Base-by-base conservation (phyloP, 1,284 basidiomycete species). In the Irpex rosettiformis region DNA sequence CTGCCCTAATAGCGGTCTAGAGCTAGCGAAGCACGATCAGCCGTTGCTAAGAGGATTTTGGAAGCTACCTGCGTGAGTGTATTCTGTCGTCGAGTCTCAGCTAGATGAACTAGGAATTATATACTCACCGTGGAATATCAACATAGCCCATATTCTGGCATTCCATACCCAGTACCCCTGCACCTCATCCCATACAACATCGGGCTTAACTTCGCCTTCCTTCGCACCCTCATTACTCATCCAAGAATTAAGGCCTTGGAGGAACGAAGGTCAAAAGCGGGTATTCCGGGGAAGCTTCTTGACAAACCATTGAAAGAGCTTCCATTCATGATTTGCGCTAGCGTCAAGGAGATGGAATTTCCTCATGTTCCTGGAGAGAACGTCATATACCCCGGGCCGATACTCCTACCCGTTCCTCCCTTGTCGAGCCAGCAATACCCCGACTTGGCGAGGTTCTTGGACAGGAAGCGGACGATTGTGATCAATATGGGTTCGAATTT, bases 401-500 rank as follows among this genome's bases (percentile, higher is more conserved):
- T 64, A 30, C 49, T 60, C 48, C 40, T 57, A 11, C 56, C 56
- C 7, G 42, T 54, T 4, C 53, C 56, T 24, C 58, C 58, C 13
- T 47, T 64, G 52, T 33, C 58, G 1, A 29, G 28, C 22, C 28
- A 24, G 10, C 28, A 45, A 25, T 56, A 59, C 52, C 57, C 62
- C 5, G 62, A 57, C n/a, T 55, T 64, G 25, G 29, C 49, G 4
- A 28, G 29, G 13, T 64, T 61, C 57, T 53, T 64, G 6, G 58
- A 58, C 22, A 30, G 56, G 13, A 52, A 40, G 18, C 53, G 37
- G 3, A 64, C 62, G 16, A 54, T 64, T 40, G 48, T 63, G 29
- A 57, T 63, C 18, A 61, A 59, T 54, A 57, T 64, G 53, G 62
- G 62, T 29, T 61, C 62, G 1, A 58, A 62, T 53, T 64, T 62